Conservation (phyloP, 169 alveolate genomes). For the Plasmodium vivax region DNA sequence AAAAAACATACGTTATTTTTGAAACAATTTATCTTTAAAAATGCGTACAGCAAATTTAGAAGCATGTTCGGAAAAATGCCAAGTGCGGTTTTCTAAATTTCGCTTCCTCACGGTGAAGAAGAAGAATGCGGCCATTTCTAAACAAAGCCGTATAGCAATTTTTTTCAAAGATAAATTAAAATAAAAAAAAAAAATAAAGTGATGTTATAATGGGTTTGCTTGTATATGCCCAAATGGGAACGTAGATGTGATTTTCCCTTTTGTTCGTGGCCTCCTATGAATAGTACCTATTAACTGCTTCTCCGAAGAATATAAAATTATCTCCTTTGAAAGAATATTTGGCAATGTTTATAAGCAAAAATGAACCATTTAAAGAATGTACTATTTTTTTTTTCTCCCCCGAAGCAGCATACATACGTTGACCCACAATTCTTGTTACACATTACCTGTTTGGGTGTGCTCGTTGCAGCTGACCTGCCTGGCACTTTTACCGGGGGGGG, state of each 20-base stretch:
- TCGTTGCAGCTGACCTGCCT: neutral
- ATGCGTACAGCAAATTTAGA: neutral
- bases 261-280: neutral
- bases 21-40: neutral
- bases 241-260: neutral
- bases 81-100: neutral
- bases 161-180: neutral
- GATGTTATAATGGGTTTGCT: neutral
- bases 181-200: neutral
- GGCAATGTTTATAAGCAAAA: neutral
- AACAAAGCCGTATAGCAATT: neutral
- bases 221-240: neutral
- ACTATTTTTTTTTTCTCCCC: neutral
- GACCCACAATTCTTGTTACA: neutral
- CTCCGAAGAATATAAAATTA: neutral
- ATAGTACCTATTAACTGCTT: neutral
- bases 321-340: neutral
- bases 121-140: neutral
- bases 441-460: neutral
- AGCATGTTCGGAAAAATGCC: neutral
- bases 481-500: neutral
- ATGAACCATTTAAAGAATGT: neutral
- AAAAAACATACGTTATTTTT: neutral
- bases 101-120: neutral
- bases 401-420: neutral